Conservation (phyloP, 2,329 filamentous ascomycete species). For the Fusarium subglutinans region DNA sequence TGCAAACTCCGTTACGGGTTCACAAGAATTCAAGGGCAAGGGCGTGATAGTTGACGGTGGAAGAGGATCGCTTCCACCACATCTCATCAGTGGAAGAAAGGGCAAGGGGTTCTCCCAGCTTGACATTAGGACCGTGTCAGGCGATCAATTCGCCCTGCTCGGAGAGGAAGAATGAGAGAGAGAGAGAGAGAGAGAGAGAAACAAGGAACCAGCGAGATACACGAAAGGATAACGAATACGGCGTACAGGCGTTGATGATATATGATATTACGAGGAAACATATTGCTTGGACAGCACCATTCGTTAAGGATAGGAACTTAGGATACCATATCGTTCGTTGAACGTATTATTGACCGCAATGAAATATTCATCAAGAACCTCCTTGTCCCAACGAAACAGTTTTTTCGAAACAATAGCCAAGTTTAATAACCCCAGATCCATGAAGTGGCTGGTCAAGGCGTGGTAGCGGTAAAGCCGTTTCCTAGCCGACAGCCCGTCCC, state of each 20-base stretch:
- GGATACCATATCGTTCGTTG: conserved; percentile 26
- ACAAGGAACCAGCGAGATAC: not conserved
- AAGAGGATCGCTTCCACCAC: conserved; percentile 45
- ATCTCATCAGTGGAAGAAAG: conserved; percentile 52
- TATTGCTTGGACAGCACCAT: conserved; percentile 2
- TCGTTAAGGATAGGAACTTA: conserved; percentile 11
- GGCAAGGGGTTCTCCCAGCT: conserved; percentile 51
- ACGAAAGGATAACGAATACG: not conserved
- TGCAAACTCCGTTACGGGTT: conserved; percentile 53
- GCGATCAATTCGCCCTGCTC: conserved; percentile 42
- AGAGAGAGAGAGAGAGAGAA: not conserved
- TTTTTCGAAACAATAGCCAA: not conserved
- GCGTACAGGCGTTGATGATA: conserved; percentile 11
- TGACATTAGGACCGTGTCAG: conserved; percentile 45
- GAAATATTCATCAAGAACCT: not conserved
- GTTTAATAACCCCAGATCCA: conserved; percentile 6
- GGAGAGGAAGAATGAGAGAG: conserved; percentile 21
- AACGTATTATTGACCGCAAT: not conserved
- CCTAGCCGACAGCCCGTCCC: conserved; percentile 31
- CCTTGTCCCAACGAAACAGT: not conserved
- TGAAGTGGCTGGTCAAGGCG: not conserved
- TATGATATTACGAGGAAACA: not conserved
- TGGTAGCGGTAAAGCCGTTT: conserved; percentile 24
- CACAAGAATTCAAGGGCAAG: conserved; percentile 52
- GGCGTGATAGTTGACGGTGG: conserved; percentile 52